Conservation (phyloP, 805 yeast species). For the Tetrapisispora phaffii region DNA sequence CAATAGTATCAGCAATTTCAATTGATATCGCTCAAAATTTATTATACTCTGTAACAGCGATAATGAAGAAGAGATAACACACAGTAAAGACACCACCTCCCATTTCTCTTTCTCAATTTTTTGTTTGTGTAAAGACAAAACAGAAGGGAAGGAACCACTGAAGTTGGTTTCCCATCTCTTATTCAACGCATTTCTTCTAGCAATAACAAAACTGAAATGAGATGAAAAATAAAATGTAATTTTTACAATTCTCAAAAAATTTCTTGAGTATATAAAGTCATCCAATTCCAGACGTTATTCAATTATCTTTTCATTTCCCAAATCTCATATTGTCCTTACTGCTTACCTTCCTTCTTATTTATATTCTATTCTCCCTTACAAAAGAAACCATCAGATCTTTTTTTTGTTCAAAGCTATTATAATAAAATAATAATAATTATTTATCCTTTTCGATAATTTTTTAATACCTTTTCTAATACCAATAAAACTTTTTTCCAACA, state of each 20-base stretch:
- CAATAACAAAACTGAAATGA: no score
- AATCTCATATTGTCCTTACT: neutral
- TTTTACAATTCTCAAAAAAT: neutral
- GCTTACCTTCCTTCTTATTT: neutral
- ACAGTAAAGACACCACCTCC: no score
- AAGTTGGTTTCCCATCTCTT: no score
- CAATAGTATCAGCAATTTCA: neutral
- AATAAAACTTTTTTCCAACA: neutral
- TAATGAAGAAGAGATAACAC: no score
- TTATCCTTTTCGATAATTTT: neutral
- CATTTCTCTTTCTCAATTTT: no score
- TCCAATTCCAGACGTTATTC: neutral
- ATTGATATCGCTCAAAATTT: neutral
- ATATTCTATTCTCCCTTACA: neutral
- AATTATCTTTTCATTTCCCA: neutral
- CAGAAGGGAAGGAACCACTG: no score
- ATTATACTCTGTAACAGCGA: no score
- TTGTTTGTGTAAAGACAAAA: no score
- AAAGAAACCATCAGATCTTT: conserved; percentile 2
- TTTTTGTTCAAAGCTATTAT: conserved; percentile 2
- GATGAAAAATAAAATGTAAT: no score
- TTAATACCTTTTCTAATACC: conserved; percentile 1
- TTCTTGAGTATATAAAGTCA: conserved; percentile 2
- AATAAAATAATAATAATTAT: neutral
- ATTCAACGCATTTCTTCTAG: no score